phyloP scores from a whole-genome alignment of 768 basidiomycete genomes.

The Coprinellus micaceus region DNA sequence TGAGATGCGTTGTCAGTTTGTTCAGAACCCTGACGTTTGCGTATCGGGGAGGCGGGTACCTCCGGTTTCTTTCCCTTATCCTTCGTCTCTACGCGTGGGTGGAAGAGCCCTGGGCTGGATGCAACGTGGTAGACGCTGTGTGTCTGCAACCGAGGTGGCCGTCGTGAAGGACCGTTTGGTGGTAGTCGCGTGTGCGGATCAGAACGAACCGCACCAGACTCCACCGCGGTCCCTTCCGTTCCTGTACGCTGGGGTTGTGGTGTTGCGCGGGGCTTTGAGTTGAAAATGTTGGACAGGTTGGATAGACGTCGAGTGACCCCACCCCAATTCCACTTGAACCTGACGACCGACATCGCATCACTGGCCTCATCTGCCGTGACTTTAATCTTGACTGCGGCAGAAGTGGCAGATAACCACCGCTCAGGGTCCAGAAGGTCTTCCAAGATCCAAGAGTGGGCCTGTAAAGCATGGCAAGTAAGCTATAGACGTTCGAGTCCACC shows the following conservation, averaged over 20 bases:
- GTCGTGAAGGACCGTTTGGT: background rate
- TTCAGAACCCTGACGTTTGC: background rate
- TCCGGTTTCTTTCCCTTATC: slow-evolving; percentile 25
- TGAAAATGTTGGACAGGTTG: slow-evolving; percentile 48
- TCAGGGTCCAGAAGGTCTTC: slow-evolving; percentile 62
- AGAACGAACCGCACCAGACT: too few species aligned
- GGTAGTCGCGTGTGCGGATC: too few species aligned
- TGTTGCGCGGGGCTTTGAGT: slow-evolving; percentile 24
- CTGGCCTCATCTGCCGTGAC: slow-evolving; percentile 77
- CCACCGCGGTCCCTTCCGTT: too few species aligned
- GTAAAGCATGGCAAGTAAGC: slow-evolving; percentile 12
- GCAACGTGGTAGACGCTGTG: slow-evolving; percentile 7
- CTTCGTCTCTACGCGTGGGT: slow-evolving; percentile 9
- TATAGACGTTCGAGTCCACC: slow-evolving; percentile 8
- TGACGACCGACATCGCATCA: slow-evolving; percentile 65
- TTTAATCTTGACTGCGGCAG: slow-evolving; percentile 25
- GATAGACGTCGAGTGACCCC: slow-evolving; percentile 43
- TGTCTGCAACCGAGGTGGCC: background rate
- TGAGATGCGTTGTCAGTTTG: background rate
- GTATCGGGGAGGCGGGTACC: background rate
- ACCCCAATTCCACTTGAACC: slow-evolving; percentile 60
- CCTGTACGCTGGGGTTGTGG: too few species aligned
- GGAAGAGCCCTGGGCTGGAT: slow-evolving; percentile 8
- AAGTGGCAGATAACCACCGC: slow-evolving; percentile 59
- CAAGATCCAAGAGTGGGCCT: slow-evolving; percentile 66